Base-by-base conservation (phyloP, 2,329 filamentous ascomycete genomes). In the Scedosporium dehoogii region DNA sequence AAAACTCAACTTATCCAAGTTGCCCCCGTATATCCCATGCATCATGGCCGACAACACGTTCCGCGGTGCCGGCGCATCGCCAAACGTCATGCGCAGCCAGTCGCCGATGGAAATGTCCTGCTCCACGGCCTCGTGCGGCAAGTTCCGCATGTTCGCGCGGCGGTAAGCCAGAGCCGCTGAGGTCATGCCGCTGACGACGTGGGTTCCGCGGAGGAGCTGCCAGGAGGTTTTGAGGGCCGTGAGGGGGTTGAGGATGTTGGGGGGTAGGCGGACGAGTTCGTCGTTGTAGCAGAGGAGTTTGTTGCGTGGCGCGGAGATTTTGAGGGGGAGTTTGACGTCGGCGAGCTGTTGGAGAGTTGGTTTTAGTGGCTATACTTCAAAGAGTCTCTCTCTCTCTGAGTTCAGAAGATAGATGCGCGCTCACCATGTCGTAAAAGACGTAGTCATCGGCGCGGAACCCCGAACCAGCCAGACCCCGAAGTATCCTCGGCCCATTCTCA, bases 21-120 rank as follows among this genome's bases (percentile, higher is more conserved):
- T 90, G 4, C 94, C 94, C 23, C 92, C 94, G 73, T 96, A 96
- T 63, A 97, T 91, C 51, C 94, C 94, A 73, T 97, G 94, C 61
- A 91, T 69, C 70, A 86, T 76, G 60, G 87, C 91, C 4, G 91
- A 96, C 18, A 6, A 85, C 74, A 18, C 96, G 61, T 68, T 96
- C 92, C 67, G 94, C 81, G 14, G 85, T 85, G 6, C 89, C 66
- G 41, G 69, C 63, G 46, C 65, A 61, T 65, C 58, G 16, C 65
- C 60, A 16, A 63, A 63, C 25, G 65, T 62, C 14, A 66, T 59
- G 42, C 71, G 67, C 51, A 77, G 67, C 72, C 73, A 77, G 16
- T 76, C 70, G 7, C 71, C 68, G 33, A 77, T 67, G 9, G 74
- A 75, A 51, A 72, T 63, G 66, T 77, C 75, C 14, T 69, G 59